These are phyloP conservation scores for Furcasterigmium furcatum DNA, from an alignment of 2,329 filamentous ascomycete species.

Conservation along the genomic window DNA sequence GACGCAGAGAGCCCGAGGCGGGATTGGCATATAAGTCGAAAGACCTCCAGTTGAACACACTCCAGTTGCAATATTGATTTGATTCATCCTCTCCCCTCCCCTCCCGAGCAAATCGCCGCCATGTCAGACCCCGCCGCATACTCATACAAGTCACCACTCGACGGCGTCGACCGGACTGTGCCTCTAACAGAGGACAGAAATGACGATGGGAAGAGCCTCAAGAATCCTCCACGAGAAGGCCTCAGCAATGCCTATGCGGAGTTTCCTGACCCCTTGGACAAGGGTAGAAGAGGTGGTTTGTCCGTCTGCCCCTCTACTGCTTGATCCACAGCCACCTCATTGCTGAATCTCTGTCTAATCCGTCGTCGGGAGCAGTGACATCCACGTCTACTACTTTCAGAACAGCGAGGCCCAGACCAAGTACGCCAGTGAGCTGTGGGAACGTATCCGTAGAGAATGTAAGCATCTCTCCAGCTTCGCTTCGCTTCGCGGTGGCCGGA, in stretches of 20 bases:
- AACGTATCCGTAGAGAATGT: constrained; percentile 80
- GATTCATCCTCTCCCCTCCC: no score
- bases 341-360: neutral
- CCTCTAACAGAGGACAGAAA: constrained; percentile 55
- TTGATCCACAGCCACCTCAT: neutral
- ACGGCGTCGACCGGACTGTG: constrained; percentile 53
- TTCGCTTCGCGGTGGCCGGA: no score
- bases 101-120: no score
- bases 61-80: no score
- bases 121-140: constrained; percentile 39
- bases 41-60: no score
- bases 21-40: no score
- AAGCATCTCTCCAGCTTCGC: constrained; percentile 6
- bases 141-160: constrained; percentile 53
- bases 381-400: constrained; percentile 82
- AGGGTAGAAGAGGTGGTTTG: constrained; percentile 69
- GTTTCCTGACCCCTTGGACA: constrained; percentile 67
- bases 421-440: constrained; percentile 71
- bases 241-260: constrained; percentile 66
- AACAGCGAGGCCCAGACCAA: constrained; percentile 57
- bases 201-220: constrained; percentile 74
- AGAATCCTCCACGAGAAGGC: constrained; percentile 59
- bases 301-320: constrained; percentile 28
- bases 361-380: constrained; percentile 50
- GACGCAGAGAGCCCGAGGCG: no score